A percentile compares a stretch with the other conserved stretches of the same genome.
Evolutionary conservation across 129 eudicot species (phyloP).

Genomic region (Flaveria linearis): DNA sequence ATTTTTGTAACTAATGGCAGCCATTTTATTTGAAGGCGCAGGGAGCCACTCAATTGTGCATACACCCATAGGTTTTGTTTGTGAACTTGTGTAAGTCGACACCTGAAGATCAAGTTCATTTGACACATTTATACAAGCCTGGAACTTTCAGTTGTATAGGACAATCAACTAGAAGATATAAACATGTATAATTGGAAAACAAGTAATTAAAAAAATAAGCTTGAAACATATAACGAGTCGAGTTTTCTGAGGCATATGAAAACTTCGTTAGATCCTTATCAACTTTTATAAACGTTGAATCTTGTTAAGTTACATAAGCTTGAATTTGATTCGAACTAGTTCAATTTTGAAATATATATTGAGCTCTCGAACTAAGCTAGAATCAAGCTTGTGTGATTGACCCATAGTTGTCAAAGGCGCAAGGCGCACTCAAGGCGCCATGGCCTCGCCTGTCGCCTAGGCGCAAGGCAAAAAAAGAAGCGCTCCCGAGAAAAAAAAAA

Average conservation of each 20-base stretch:
- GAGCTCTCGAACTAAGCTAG: too few species aligned
- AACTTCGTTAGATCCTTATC: background rate
- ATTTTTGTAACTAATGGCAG: constrained; percentile 42
- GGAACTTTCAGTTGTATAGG: constrained; percentile 37
- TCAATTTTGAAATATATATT: too few species aligned
- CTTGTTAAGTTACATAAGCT: background rate
- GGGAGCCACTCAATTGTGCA: constrained; percentile 29
- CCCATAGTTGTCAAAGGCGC: too few species aligned
- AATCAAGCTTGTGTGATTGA: too few species aligned
- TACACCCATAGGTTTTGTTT: constrained; percentile 27
- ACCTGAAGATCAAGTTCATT: constrained; percentile 6
- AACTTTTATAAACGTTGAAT: background rate
- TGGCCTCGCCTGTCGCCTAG: too few species aligned
- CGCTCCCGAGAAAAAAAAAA: too few species aligned
- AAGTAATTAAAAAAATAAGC: background rate
- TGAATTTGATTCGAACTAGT: background rate
- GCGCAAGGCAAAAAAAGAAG: too few species aligned
- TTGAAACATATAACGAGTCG: background rate
- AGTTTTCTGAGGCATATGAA: background rate
- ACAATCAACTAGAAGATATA: constrained; percentile 32
- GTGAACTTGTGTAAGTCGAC: constrained; percentile 8
- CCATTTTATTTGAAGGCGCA: constrained; percentile 6
- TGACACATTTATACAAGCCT: constrained; percentile 21
- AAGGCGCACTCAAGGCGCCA: too few species aligned
- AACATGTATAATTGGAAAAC: constrained; percentile 8